Evolutionary conservation across 2,329 filamentous ascomycete species (phyloP).

Genomic region (Trichoderma sp.): DNA sequence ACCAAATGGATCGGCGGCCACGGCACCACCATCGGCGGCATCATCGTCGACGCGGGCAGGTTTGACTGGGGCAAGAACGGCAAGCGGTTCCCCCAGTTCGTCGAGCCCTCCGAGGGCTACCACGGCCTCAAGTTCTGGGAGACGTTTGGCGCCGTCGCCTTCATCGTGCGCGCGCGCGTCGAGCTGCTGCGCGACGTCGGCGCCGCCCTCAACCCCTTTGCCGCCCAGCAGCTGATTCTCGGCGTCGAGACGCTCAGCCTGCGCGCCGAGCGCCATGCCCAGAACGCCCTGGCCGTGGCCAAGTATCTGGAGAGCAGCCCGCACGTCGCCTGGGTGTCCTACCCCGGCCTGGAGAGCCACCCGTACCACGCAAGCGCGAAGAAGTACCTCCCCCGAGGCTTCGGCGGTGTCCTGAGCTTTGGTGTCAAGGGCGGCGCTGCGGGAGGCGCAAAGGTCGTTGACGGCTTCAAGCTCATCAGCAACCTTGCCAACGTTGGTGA

Average conservation of each 20-base stretch:
- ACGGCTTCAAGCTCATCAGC: conserved; percentile 91
- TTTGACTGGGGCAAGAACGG: conserved; percentile 91
- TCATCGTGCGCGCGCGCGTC: conserved; percentile 81
- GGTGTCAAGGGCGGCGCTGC: conserved; percentile 85
- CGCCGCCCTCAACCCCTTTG: conserved; percentile 82
- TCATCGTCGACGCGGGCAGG: conserved; percentile 84
- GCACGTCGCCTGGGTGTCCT: conserved; percentile 90
- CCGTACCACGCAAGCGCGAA: conserved; percentile 77
- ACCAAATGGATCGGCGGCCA: conserved; percentile 98
- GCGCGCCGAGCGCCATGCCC: conserved; percentile 81
- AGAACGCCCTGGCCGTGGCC: conserved; percentile 79
- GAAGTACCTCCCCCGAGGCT: conserved; percentile 82
- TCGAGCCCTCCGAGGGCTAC: conserved; percentile 84
- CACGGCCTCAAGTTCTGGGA: conserved; percentile 95
- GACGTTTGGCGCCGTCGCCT: conserved; percentile 80
- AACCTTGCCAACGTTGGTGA: conserved; percentile 97
- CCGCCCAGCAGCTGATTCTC: conserved; percentile 85
- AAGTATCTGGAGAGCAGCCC: conserved; percentile 80
- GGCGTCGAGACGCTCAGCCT: conserved; percentile 89
- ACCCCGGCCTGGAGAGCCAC: conserved; percentile 84
- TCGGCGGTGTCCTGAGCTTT: conserved; percentile 88
- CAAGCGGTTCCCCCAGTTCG: conserved; percentile 87
- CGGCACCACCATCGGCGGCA: conserved; percentile 85
- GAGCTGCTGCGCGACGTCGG: conserved; percentile 90
- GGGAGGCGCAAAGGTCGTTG: conserved; percentile 86